phyloP scores from a whole-genome alignment of 75 land plant genomes.

The Selaginella tamariscina region DNA sequence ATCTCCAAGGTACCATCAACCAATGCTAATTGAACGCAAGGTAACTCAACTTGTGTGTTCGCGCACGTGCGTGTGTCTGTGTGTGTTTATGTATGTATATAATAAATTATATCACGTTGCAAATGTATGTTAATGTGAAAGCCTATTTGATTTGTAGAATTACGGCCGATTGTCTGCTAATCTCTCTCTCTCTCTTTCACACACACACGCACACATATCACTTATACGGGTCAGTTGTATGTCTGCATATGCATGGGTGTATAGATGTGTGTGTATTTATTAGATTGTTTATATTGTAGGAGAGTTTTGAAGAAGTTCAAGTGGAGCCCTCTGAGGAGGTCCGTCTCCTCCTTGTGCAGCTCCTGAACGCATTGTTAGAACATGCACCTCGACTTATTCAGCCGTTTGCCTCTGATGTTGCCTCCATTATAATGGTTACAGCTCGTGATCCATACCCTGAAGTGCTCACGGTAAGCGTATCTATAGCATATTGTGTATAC shows the following conservation, averaged over 20 bases:
- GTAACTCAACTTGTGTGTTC: too few relatives aligned
- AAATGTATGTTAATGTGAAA: neutral
- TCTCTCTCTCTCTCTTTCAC: too few relatives aligned
- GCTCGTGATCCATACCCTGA: conserved; percentile 26
- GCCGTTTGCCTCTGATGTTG: conserved; percentile 35
- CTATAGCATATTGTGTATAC: too few relatives aligned
- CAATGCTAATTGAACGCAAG: too few relatives aligned
- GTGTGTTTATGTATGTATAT: too few relatives aligned
- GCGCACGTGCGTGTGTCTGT: too few relatives aligned
- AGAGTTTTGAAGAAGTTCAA: conserved; percentile 7
- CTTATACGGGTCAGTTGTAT: too few relatives aligned
- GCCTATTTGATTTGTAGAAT: conserved; percentile 13
- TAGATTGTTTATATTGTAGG: conserved; percentile 9
- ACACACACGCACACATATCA: too few relatives aligned
- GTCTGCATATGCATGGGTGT: too few relatives aligned
- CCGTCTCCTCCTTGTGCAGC: conserved; percentile 23
- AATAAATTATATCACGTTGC: neutral
- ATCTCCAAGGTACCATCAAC: conserved; percentile 12
- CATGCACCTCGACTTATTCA: conserved; percentile 22
- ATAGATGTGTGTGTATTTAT: neutral
- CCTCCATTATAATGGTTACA: conserved; percentile 29
- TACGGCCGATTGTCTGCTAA: conserved; percentile 5
- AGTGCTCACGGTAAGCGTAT: conserved; percentile 24
- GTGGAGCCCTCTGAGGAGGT: conserved; percentile 33
- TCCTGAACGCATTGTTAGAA: conserved; percentile 20